These are phyloP conservation scores for Candida insectorum DNA, from an alignment of 805 yeast genomes.

Conservation along the genomic window DNA sequence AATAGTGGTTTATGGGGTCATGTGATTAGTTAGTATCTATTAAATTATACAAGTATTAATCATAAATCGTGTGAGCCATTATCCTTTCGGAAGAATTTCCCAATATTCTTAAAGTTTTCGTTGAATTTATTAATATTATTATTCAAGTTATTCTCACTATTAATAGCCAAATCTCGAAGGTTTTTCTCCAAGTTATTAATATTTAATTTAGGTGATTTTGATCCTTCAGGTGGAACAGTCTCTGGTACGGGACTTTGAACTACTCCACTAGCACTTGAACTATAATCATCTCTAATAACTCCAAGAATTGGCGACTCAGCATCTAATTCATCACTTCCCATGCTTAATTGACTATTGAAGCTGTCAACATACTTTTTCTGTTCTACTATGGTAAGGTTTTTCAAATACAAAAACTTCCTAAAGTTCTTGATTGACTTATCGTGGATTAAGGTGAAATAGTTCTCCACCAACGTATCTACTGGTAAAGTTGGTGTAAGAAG, in stretches of 20 bases:
- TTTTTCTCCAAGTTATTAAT: constrained; percentile 45
- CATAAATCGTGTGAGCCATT: too few species aligned
- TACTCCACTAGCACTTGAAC: constrained; percentile 1
- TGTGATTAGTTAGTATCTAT: too few species aligned
- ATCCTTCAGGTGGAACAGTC: constrained; percentile 14
- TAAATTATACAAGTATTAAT: too few species aligned
- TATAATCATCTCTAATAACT: constrained; percentile 26
- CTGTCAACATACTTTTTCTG: constrained; percentile 32
- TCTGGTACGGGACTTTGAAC: constrained; percentile 3
- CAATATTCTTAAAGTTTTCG: constrained; percentile 62
- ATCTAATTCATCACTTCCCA: constrained; percentile 21
- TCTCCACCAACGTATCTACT: constrained; percentile 53
- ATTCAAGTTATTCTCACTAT: constrained; percentile 53
- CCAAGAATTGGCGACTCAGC: constrained; percentile 29
- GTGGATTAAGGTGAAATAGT: constrained; percentile 62
- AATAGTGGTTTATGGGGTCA: too few species aligned
- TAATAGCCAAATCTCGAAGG: constrained; percentile 43
- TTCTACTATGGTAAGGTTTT: constrained; percentile 43
- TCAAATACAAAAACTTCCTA: constrained; percentile 58
- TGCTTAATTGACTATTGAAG: constrained; percentile 32
- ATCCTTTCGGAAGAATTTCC: constrained; percentile 48
- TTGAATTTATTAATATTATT: constrained; percentile 63
- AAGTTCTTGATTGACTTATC: constrained; percentile 65
- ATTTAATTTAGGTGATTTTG: constrained; percentile 25
- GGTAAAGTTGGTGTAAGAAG: constrained; percentile 65